These are phyloP conservation scores for Oxytropis ochrocephala DNA, from an alignment of 306 rosid genomes.

Conservation along the genomic window DNA sequence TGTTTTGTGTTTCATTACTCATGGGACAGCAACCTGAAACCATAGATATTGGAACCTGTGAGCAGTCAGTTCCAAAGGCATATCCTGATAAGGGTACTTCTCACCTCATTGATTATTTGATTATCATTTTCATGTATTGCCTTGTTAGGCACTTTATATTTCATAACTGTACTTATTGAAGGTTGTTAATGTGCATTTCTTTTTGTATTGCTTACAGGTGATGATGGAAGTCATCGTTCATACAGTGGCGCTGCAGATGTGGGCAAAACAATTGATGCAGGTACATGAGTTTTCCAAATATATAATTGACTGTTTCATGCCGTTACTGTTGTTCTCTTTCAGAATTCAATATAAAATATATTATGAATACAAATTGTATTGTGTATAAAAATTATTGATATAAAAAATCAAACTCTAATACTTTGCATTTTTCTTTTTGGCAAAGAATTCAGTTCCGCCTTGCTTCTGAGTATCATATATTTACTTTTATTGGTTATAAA, in stretches of 20 bases:
- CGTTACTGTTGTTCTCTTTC: not conserved
- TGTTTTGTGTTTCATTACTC: not conserved
- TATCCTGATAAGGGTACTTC: constrained; percentile 73
- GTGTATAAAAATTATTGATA: not conserved
- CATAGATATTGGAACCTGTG: constrained; percentile 94
- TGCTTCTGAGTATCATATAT: not conserved
- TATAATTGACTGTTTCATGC: not conserved
- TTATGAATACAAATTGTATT: not conserved
- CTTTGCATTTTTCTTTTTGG: not conserved
- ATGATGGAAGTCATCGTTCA: constrained; percentile 49
- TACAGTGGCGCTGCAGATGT: constrained; percentile 37
- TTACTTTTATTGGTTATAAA: not conserved
- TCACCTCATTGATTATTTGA: constrained; percentile 4
- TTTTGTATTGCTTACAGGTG: constrained; percentile 50
- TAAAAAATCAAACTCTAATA: not conserved
- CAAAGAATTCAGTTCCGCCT: not conserved
- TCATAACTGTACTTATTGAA: not conserved
- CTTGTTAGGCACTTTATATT: not conserved
- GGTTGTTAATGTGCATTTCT: constrained; percentile 19
- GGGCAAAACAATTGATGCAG: constrained; percentile 54
- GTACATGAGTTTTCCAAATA: constrained; percentile 35
- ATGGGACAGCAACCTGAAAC: constrained; percentile 59
- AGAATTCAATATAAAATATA: not conserved
- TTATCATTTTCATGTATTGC: constrained; percentile 1
- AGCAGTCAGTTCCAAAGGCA: constrained; percentile 81